Evolutionary conservation across 495 filamentous ascomycete species (phyloP).

Genomic region (Daldinia decipiens): DNA sequence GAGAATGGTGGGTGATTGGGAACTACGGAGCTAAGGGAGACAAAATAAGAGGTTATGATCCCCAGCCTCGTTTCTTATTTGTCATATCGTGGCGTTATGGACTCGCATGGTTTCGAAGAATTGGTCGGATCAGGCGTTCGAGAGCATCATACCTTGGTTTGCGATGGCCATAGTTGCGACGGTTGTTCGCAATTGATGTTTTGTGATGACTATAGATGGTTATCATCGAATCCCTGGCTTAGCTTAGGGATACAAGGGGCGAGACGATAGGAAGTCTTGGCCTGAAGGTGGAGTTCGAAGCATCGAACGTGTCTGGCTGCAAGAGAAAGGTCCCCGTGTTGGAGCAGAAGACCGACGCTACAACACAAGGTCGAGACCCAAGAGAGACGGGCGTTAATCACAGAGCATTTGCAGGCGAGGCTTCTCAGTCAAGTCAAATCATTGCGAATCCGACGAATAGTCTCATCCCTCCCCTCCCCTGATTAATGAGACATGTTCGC

Average conservation of each 20-base stretch:
- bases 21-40: conserved; percentile 1
- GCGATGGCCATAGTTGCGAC: conserved; percentile 18
- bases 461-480: background rate
- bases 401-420: conserved; percentile 11
- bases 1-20: background rate
- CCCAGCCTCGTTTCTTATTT: conserved; percentile 26
- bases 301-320: conserved; percentile 1
- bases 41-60: conserved; percentile 24
- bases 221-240: conserved; percentile 19
- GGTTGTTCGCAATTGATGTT: conserved; percentile 23
- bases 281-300: background rate
- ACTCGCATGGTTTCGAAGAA: conserved; percentile 42
- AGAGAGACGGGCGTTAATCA: conserved; percentile 9
- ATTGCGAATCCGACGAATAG: conserved; percentile 10
- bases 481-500: conserved; percentile 11
- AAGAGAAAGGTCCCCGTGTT: background rate
- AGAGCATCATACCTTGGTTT: conserved; percentile 40
- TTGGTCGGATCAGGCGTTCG: conserved; percentile 34
- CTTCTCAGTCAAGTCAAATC: conserved; percentile 7
- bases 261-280: conserved; percentile 14
- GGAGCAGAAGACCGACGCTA: background rate
- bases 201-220: conserved; percentile 39
- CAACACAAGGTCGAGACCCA: background rate
- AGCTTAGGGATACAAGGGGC: conserved; percentile 13
- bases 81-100: conserved; percentile 43